These are phyloP conservation scores for Populus hybrid DNA, from an alignment of 441 rosid genomes.

Conservation along the genomic window DNA sequence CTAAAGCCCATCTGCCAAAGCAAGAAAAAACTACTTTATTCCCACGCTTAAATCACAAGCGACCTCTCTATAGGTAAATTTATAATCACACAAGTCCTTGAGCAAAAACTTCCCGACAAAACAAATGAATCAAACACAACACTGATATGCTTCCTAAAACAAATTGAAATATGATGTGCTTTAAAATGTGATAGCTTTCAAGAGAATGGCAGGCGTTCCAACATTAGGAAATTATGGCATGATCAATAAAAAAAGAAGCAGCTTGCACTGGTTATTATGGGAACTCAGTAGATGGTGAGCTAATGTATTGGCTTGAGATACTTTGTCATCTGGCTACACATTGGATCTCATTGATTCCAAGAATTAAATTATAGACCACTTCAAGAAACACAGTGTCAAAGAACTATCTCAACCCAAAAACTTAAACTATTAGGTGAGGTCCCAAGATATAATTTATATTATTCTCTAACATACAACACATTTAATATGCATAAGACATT, in stretches of 20 bases:
- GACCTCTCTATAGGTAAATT: constrained; percentile 3
- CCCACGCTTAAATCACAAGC: neutral
- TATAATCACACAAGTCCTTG: neutral
- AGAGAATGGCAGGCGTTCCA: neutral
- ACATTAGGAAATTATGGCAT: neutral
- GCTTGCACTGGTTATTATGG: neutral
- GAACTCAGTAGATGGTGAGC: neutral
- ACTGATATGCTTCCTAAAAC: neutral
- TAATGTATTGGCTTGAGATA: neutral
- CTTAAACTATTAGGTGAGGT: too few species aligned
- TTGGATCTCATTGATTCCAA: neutral
- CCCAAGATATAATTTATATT: too few species aligned
- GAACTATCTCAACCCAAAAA: too few species aligned
- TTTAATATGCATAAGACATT: neutral
- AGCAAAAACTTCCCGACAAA: neutral
- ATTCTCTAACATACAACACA: too few species aligned
- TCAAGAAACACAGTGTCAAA: neutral
- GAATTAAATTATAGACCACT: constrained; percentile 1
- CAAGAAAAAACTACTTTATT: constrained; percentile 15
- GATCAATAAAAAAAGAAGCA: neutral
- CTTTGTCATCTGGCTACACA: neutral
- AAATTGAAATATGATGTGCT: neutral
- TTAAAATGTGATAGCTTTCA: neutral
- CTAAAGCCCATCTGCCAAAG: constrained; percentile 81
- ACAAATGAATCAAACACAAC: neutral